Conservation (phyloP, 2,329 filamentous ascomycete genomes). For the Sarocladiaceae sp. region DNA sequence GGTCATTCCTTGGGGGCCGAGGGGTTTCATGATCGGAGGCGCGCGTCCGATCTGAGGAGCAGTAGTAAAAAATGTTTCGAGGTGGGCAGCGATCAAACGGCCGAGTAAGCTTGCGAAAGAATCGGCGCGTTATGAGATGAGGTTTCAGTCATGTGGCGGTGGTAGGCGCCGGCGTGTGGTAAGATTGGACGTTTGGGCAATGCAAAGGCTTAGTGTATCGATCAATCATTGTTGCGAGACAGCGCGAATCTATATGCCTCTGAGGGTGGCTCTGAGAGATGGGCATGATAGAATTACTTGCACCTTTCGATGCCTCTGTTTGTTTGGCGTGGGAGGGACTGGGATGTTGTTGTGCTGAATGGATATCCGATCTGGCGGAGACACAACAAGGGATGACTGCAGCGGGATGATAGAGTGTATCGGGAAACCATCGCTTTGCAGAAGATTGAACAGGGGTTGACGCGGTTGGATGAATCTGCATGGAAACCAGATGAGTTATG, state of each 20-base stretch:
- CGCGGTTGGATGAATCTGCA: not conserved
- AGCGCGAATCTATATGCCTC: not conserved
- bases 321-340: not conserved
- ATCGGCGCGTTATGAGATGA: not conserved
- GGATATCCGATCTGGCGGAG: not conserved
- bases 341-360: not conserved
- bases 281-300: too few species aligned
- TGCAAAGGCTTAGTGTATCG: not conserved
- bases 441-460: not conserved
- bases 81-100: not conserved
- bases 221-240: not conserved
- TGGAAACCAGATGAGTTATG: not conserved
- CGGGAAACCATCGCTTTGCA: not conserved
- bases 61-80: not conserved
- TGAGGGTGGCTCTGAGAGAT: too few species aligned
- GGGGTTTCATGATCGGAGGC: not conserved
- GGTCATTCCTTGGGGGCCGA: slow-evolving; percentile 11
- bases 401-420: not conserved
- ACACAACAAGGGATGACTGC: too few species aligned
- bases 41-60: not conserved
- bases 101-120: not conserved
- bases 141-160: not conserved
- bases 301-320: not conserved
- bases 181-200: not conserved
- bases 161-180: not conserved